Evolutionary conservation across 2,329 filamentous ascomycete species (phyloP), one percentile per base, ranked within the genome.

Genomic region (Fusarium mangiferae): DNA sequence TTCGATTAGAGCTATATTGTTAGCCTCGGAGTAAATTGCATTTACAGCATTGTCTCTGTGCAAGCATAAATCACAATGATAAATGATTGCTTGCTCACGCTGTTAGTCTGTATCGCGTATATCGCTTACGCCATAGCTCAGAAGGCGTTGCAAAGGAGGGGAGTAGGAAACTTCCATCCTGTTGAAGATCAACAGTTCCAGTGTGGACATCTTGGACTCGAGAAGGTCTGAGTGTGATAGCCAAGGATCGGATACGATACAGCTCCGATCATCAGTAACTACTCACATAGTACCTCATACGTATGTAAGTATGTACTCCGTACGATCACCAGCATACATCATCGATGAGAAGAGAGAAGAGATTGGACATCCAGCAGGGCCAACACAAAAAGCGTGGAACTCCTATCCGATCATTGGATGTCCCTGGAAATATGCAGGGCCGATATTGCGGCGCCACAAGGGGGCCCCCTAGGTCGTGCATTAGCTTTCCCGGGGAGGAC

Each of bases 401-500:
- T 73, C 73, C 67, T 71, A 77, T 78, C 70, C 38, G 71, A 69
- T 57, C 62, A 61, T 58, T 65, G 52, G 67, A 46, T 35, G 66
- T 60, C 57, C 71, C 46, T 59, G 68, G 68, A 72, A 70, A 62
- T 60, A 63, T 60, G 68, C 72, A 75, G 57, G 72, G 57, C 68
- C 54, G 65, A 73, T 59, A 74, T 73, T 69, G 65, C 64, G 64
- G 72, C 57, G 61, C 60, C 59, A 63, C 72, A 74, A 62, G 72
- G 70, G 62, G 45, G 35, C 35, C 22, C 18, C 26, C 44, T 41
- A 42, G 68, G 49, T 36, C 41, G 28, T 73, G 72, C 72, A 74
- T 75, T 74, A 74, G 72, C 61, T 57, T 73, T 74, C 72, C 72
- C 72, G 72, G 72, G 72, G 71, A 76, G 63, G 62, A 46, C 62